Conservation (phyloP, 805 yeast species). For the Myxozyma nipponensis region DNA sequence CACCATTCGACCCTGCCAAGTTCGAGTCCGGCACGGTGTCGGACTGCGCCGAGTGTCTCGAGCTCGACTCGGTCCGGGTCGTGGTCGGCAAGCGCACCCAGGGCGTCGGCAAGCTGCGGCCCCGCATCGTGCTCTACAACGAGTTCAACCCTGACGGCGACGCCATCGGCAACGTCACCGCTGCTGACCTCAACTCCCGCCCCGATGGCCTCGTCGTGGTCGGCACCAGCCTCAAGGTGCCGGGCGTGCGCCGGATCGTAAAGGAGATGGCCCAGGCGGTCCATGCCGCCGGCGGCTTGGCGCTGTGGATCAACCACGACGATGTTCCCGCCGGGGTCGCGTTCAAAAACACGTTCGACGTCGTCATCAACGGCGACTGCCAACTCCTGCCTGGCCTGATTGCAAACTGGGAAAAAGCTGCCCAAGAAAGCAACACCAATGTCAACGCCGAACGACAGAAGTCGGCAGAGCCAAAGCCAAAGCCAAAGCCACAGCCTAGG, state of each 20-base stretch:
- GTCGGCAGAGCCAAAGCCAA: constrained; percentile 3
- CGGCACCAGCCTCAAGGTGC: constrained; percentile 82
- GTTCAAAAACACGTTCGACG: constrained; percentile 54
- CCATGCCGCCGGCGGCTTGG: constrained; percentile 54
- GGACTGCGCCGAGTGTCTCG: constrained; percentile 62
- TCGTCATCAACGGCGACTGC: constrained; percentile 63
- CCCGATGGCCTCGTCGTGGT: constrained; percentile 79
- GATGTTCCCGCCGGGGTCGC: constrained; percentile 38
- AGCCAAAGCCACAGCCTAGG: constrained; percentile 3
- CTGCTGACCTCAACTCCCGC: constrained; percentile 55
- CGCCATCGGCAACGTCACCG: constrained; percentile 70
- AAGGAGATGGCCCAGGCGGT: constrained; percentile 58
- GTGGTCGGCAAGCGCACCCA: constrained; percentile 63
- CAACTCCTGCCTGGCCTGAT: constrained; percentile 47
- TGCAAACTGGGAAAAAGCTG: not conserved
- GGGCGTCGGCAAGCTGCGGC: constrained; percentile 60
- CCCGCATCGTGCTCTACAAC: constrained; percentile 66
- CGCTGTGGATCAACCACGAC: constrained; percentile 60
- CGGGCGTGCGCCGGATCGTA: constrained; percentile 62
- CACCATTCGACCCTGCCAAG: constrained; percentile 50
- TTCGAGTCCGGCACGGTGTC: constrained; percentile 47
- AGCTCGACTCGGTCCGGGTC: constrained; percentile 51
- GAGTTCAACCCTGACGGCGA: constrained; percentile 87
- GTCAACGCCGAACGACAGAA: too few species aligned
- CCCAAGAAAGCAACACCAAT: not conserved